phyloP scores from a whole-genome alignment of 306 rosid genomes.

The Vicia faba region DNA sequence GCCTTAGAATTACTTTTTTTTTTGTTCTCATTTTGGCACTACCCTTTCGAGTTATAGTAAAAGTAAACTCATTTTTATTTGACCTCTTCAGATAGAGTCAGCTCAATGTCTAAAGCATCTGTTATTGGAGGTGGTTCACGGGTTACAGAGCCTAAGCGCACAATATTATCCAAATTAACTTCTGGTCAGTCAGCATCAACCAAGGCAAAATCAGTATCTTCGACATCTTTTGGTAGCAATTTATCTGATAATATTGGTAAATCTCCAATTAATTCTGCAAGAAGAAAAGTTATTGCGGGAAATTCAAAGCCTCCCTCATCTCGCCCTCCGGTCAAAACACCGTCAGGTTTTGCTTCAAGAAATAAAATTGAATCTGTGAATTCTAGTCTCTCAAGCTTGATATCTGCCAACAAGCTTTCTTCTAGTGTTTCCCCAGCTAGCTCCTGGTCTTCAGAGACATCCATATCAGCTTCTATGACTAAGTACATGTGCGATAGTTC shows the following conservation, averaged over 20 bases:
- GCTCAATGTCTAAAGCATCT: conserved; percentile 51
- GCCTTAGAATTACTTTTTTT: conserved; percentile 24
- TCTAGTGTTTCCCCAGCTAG: conserved; percentile 78
- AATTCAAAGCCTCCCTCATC: conserved; percentile 50
- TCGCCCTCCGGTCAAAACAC: conserved; percentile 50
- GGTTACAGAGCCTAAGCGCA: conserved; percentile 44
- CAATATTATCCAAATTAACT: conserved; percentile 43
- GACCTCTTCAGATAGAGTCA: conserved; percentile 58
- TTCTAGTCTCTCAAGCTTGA: conserved; percentile 49
- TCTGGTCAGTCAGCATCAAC: conserved; percentile 51
- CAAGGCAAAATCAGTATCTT: conserved; percentile 47
- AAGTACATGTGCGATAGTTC: conserved; percentile 54
- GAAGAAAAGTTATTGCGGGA: conserved; percentile 46
- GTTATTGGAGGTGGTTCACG: conserved; percentile 48
- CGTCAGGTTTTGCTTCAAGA: conserved; percentile 51
- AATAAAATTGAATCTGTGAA: conserved; percentile 48
- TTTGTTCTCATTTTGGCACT: conserved; percentile 14
- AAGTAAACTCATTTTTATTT: conserved; percentile 19
- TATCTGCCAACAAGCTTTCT: conserved; percentile 54
- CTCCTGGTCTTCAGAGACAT: conserved; percentile 88
- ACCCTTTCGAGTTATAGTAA: conserved; percentile 27
- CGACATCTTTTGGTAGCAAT: conserved; percentile 48
- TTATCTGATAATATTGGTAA: conserved; percentile 50
- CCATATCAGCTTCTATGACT: conserved; percentile 55
- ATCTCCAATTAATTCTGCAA: conserved; percentile 50